Percentiles rank a stretch among this genome's conserved stretches.
phyloP scores from a whole-genome alignment of 2,329 filamentous ascomycete genomes.

The Fusarium sp. region DNA sequence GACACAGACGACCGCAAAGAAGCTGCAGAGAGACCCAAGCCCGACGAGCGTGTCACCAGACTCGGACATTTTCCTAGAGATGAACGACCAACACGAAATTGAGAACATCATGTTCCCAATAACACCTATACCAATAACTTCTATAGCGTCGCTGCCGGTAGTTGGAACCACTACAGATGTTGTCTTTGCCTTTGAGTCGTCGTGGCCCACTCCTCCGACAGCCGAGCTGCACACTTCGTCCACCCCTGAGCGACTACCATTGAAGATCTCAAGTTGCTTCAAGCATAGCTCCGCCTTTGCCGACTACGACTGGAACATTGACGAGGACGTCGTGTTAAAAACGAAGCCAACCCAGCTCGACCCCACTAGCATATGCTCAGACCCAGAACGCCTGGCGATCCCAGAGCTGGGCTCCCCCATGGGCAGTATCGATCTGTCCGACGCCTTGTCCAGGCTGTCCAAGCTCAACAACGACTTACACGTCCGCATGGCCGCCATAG shows the following conservation, averaged over 20 bases:
- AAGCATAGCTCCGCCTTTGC: background rate
- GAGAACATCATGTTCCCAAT: background rate
- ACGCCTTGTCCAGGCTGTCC: background rate
- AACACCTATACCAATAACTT: background rate
- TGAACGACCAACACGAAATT: too few species aligned
- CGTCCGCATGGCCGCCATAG: background rate
- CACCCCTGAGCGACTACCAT: background rate
- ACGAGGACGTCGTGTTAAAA: fast-evolving
- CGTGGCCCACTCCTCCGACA: fast-evolving
- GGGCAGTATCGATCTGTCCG: fast-evolving
- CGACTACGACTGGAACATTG: background rate
- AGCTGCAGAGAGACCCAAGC: fast-evolving
- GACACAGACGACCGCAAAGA: fast-evolving
- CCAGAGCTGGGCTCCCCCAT: fast-evolving
- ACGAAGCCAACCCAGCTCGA: fast-evolving
- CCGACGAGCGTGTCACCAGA: background rate
- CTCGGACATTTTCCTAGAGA: background rate
- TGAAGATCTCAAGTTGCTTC: background rate
- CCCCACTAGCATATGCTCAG: background rate
- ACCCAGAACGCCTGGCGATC: background rate
- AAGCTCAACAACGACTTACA: background rate
- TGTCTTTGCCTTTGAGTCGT: background rate
- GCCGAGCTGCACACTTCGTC: background rate
- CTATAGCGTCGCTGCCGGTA: background rate
- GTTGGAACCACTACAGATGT: background rate